A percentile compares a stretch with the other conserved stretches of the same genome.
These are phyloP conservation scores for Rhodotorula sp. DNA, from an alignment of 1,284 basidiomycete species.

Conservation along the genomic window DNA sequence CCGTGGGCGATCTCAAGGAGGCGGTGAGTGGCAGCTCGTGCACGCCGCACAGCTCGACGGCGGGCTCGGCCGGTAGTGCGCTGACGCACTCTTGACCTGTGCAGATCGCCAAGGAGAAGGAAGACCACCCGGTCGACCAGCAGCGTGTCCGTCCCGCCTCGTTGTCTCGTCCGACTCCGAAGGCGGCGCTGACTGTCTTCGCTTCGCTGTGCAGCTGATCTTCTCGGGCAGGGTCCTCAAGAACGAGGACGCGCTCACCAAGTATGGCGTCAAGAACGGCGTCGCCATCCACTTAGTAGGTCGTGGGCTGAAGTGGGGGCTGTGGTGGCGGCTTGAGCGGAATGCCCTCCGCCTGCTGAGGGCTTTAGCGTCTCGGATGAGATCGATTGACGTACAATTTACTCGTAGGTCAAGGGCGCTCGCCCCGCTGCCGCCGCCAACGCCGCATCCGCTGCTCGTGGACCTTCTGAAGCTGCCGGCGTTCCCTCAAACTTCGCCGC, in stretches of 20 bases:
- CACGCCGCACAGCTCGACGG: too few relatives aligned
- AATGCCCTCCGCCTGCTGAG: background rate
- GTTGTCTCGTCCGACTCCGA: too few relatives aligned
- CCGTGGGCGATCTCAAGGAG: constrained; percentile 47
- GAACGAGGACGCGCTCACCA: constrained; percentile 44
- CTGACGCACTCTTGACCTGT: constrained; percentile 14
- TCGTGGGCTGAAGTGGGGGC: background rate
- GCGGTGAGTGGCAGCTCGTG: constrained; percentile 1
- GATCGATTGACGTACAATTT: background rate
- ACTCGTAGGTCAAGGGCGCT: constrained; percentile 36
- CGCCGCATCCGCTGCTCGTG: constrained; percentile 26
- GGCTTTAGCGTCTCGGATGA: too few relatives aligned
- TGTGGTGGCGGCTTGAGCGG: background rate
- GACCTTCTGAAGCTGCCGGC: constrained; percentile 63
- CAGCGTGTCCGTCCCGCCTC: constrained; percentile 13
- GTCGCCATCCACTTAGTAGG: constrained; percentile 43
- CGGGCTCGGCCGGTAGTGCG: too few relatives aligned
- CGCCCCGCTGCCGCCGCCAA: constrained; percentile 11
- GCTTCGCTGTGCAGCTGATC: constrained; percentile 37
- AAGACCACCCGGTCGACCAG: constrained; percentile 36
- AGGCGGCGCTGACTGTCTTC: background rate
- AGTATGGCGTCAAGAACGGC: constrained; percentile 46
- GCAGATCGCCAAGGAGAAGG: constrained; percentile 11
- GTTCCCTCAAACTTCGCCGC: constrained; percentile 62
- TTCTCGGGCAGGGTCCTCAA: constrained; percentile 47